Evolutionary conservation across 768 basidiomycete genomes (phyloP).

Genomic region (Mycena floridula): DNA sequence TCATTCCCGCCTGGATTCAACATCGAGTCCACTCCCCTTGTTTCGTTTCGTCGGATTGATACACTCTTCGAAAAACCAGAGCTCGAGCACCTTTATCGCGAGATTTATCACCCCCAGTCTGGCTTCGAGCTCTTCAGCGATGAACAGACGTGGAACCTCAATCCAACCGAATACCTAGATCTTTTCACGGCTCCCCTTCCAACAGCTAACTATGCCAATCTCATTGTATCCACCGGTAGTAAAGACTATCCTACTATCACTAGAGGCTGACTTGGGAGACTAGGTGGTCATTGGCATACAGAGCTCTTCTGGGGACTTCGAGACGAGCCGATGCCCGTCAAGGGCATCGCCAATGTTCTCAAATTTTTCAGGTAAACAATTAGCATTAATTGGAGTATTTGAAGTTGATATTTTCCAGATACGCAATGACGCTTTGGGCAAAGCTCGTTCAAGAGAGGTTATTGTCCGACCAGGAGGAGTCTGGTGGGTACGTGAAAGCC

Average conservation of each 20-base stretch:
- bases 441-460: constrained; percentile 40
- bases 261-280: background rate
- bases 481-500: constrained; percentile 12
- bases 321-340: constrained; percentile 21
- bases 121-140: constrained; percentile 46
- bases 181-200: constrained; percentile 33
- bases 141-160: constrained; percentile 50
- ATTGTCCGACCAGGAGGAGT: constrained; percentile 20
- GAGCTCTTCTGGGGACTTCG: constrained; percentile 14
- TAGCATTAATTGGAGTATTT: too few species aligned
- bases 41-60: constrained; percentile 62
- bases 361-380: too few species aligned
- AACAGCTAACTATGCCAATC: constrained; percentile 50
- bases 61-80: constrained; percentile 46
- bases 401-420: too few species aligned
- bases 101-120: constrained; percentile 22
- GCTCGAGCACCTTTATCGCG: constrained; percentile 37
- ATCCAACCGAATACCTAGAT: constrained; percentile 46
- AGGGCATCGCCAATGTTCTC: constrained; percentile 49
- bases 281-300: constrained; percentile 27
- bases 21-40: constrained; percentile 51
- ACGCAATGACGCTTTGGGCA: constrained; percentile 55
- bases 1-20: constrained; percentile 47
- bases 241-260: constrained; percentile 26
- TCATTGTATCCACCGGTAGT: constrained; percentile 61